These are phyloP conservation scores for Sugiyamaella mastotermitis DNA, from an alignment of 805 yeast species.

Conservation along the genomic window DNA sequence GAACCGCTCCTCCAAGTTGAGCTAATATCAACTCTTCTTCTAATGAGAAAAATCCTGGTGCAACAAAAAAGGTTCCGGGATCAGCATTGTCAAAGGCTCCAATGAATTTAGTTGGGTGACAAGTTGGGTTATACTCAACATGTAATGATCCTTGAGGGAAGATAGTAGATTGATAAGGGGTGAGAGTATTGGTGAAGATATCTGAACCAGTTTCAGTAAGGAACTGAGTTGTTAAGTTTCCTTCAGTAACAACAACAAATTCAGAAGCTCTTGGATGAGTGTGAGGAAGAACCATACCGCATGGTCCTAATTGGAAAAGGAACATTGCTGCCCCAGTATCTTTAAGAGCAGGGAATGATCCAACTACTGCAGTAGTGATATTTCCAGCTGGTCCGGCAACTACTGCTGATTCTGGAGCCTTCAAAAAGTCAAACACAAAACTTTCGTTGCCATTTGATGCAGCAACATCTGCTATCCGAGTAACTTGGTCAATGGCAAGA, in stretches of 20 bases:
- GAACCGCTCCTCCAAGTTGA: conserved; percentile 11
- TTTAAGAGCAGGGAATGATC: conserved; percentile 16
- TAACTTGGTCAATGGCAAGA: conserved; percentile 12
- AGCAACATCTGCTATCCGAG: conserved; percentile 11
- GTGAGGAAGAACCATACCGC: conserved; percentile 18
- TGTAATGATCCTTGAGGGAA: conserved; percentile 19
- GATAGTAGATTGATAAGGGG: conserved; percentile 12
- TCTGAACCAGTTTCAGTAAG: conserved; percentile 17
- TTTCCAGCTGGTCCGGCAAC: conserved; percentile 13
- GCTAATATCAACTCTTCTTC: conserved; percentile 12
- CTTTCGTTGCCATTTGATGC: conserved; percentile 12
- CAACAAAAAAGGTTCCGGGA: conserved; percentile 16
- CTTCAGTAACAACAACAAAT: conserved; percentile 16
- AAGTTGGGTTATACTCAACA: conserved; percentile 18
- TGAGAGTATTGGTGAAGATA: conserved; percentile 9
- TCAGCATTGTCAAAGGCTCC: conserved; percentile 16
- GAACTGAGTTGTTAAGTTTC: conserved; percentile 15
- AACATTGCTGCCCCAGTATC: conserved; percentile 14
- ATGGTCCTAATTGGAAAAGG: conserved; percentile 15
- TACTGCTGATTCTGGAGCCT: conserved; percentile 12
- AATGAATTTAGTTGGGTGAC: conserved; percentile 13
- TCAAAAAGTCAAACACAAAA: conserved; percentile 18
- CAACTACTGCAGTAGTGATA: conserved; percentile 11
- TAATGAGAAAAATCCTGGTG: conserved; percentile 16
- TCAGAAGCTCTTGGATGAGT: conserved; percentile 19